Base-by-base conservation (phyloP, 192 early-diverging fungal genomes). In the Podochytrium sp. region DNA sequence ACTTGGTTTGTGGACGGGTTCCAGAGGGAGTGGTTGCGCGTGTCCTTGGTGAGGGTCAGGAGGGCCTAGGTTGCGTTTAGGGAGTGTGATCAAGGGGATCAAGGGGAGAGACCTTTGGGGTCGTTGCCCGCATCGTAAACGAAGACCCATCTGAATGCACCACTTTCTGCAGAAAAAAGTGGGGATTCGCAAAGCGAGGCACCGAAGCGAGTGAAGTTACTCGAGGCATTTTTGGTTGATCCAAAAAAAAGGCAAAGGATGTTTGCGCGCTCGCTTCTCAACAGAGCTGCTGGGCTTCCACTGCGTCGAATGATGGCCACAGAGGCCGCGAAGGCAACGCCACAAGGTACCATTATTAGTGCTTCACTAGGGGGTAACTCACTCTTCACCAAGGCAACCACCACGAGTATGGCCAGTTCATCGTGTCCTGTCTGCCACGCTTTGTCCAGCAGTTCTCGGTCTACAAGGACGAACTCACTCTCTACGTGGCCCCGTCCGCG, bases 391-490 rank as follows among this genome's bases (percentile, higher is more conserved):
- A n/a, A 37, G 37, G 37, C 34, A 76, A 61, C 34, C 76, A 34
- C 69, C 81, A 83, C 66, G 78, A 83, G 65, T 98, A 90, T 80
- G 95, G 95, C 56, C 88, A 93, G 76, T 97, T 92, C 83, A 79
- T 99, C 41, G 84, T 90, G 30, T 88, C 88, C 41, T 86, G 90
- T 72, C 80, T 99, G 71, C 97, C 97, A 34, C 98, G 97, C 82
- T 98, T 86, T 78, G 92, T 99, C 56, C 97, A 99, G 78, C 97
- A 96, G 83, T 93, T 93, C 78, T 94, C 94, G 33, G 92, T 99
- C 65, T 97, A 96, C 90, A 98, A 98, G 83, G 94, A 99, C 69
- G 97, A 99, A 79, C 86, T 99, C 51, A 94, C 93, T n/a, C 80
- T 99, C 65, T 94, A 95, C 81, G 88, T 95, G 63, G 93, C 95